Evolutionary conservation across 1,284 basidiomycete genomes (phyloP), one percentile per base, ranked within the genome.

Genomic region (Sanguinoderma infundibulare): DNA sequence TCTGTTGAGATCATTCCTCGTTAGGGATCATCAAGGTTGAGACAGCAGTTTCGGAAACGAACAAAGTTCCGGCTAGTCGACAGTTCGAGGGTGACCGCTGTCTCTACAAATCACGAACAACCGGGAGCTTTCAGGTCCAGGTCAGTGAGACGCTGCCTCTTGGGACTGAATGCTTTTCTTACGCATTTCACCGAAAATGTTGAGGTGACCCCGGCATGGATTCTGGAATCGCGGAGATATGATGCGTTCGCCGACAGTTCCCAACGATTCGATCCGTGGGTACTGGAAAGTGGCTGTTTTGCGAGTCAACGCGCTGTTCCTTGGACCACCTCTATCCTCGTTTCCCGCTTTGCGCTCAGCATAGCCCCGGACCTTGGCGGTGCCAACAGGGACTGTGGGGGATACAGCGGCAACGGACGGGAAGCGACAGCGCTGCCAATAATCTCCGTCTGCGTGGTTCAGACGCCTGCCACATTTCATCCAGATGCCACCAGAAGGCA

Each of bases 141-240:
- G 53, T 53, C n/a, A 46, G 61, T 55, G 8, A 46, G 55, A 20
- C 38, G 30, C 39, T 32, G 26, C 30, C 55, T 38, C 42, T 46
- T n/a, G 30, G 32, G 30, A 15, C 4, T n/a, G 40, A 5, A 6
- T 28, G n/a, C 22, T 24, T 38, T 22, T 34, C 17, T 55, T 22
- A 24, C 22, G 26, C 22, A n/a, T 44, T 26, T 12, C 32, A 15
- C 35, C 35, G 44, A 20, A 49, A 30, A 17, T n/a, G 52, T 35
- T 34, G 42, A 35, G 34, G 34, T 24, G 32, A n/a, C 34, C n/a
- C 17, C 26, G 49, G 40, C 40, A 2, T 34, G 36, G 20, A 24
- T 42, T 58, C 55, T 54, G 28, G 49, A 55, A 44, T 15, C 38
- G 57, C 65, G 65, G 65, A 66, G 62, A 66, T 66, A 66, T 58